phyloP scores from a whole-genome alignment of 805 yeast genomes.

The Maudiozyma pseudohumilis region DNA sequence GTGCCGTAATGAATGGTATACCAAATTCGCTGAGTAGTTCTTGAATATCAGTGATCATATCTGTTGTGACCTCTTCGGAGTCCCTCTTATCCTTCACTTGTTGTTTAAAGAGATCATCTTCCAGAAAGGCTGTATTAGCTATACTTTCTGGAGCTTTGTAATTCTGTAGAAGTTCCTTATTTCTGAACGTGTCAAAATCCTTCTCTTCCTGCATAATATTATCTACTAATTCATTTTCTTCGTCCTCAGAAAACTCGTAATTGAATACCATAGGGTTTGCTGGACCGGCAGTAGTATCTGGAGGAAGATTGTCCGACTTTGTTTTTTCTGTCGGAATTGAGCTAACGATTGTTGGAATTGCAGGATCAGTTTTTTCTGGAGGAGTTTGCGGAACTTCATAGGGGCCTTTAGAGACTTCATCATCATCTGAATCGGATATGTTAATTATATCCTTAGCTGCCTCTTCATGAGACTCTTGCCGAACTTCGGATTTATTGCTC shows the following conservation, averaged over 20 bases:
- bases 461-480: not conserved
- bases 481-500: not conserved
- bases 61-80: conserved; percentile 79
- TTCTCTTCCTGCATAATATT: conserved; percentile 60
- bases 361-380: not conserved
- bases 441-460: not conserved
- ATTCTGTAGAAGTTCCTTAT: conserved; percentile 32
- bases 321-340: not conserved
- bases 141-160: conserved; percentile 4
- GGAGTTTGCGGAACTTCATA: not conserved
- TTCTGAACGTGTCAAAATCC: conserved; percentile 54
- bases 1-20: conserved; percentile 89
- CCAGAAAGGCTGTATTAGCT: conserved; percentile 22
- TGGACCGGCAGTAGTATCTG: not conserved
- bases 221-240: conserved; percentile 55
- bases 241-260: conserved; percentile 67
- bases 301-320: not conserved
- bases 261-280: conserved; percentile 30
- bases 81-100: conserved; percentile 66
- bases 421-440: not conserved
- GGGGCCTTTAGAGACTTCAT: not conserved
- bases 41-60: conserved; percentile 85
- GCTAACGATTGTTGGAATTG: not conserved
- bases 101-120: conserved; percentile 47
- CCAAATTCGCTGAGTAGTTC: conserved; percentile 82